phyloP scores from a whole-genome alignment of 2,329 filamentous ascomycete genomes.

The Pleoardoris graminearum region DNA sequence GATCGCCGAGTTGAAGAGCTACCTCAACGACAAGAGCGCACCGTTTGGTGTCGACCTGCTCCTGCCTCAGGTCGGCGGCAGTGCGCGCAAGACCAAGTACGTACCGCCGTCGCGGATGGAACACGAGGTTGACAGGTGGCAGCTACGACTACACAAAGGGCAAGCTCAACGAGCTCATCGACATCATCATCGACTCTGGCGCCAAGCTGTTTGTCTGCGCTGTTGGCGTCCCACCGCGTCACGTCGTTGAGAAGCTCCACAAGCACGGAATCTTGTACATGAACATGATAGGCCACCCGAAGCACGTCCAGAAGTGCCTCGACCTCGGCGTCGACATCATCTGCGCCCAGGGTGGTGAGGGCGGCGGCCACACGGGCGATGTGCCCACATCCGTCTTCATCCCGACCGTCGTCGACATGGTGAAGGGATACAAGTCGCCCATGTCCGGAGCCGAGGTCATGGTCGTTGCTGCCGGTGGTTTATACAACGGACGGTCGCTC shows the following conservation, averaged over 20 bases:
- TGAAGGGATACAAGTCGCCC: conserved; percentile 79
- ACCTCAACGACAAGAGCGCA: conserved; percentile 84
- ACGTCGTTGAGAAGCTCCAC: conserved; percentile 89
- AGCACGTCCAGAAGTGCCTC: conserved; percentile 96
- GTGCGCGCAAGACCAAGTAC: conserved; percentile 90
- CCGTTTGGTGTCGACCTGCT: conserved; percentile 95
- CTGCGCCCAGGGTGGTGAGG: conserved; percentile 97
- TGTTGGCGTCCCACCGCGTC: conserved; percentile 88
- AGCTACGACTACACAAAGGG: conserved; percentile 99
- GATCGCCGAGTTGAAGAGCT: conserved; percentile 90
- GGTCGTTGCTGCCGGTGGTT: conserved; percentile 90
- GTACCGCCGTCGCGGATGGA: conserved; percentile 11
- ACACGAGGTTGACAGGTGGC: conserved; percentile 11
- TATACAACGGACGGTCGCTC: conserved; percentile 88
- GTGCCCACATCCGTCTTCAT: conserved; percentile 91
- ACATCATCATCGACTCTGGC: conserved; percentile 89
- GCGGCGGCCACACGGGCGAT: conserved; percentile 94
- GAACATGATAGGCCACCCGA: conserved; percentile 99
- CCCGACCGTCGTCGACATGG: conserved; percentile 83
- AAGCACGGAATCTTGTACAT: conserved; percentile 78
- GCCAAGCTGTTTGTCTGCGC: conserved; percentile 95
- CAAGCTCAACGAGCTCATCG: conserved; percentile 87
- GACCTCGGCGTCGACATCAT: conserved; percentile 90
- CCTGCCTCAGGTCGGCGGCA: conserved; percentile 91
- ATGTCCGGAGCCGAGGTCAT: conserved; percentile 86